phyloP scores from a whole-genome alignment of 2,329 filamentous ascomycete genomes.

The Coniochaeta sp. region DNA sequence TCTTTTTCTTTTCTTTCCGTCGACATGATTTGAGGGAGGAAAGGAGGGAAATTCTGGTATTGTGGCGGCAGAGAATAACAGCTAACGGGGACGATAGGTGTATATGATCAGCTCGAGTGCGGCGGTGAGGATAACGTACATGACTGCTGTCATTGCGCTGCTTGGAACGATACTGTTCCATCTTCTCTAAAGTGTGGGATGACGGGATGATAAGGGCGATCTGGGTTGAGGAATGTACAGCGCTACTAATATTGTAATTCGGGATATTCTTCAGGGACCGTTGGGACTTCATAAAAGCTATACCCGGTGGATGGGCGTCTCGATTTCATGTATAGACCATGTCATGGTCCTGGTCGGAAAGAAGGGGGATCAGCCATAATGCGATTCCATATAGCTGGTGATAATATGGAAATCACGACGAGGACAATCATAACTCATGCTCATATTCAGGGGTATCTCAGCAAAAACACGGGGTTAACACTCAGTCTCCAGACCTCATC shows the following conservation, averaged over 20 bases:
- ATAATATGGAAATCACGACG: background rate
- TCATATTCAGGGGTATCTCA: background rate
- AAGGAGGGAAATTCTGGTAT: background rate
- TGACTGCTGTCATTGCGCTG: background rate
- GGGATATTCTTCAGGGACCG: background rate
- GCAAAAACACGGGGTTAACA: background rate
- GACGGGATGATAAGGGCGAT: no score
- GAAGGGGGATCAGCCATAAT: background rate
- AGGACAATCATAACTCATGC: background rate
- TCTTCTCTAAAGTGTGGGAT: background rate
- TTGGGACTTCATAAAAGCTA: background rate
- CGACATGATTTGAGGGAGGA: background rate
- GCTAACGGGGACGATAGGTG: no score
- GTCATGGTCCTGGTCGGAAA: background rate
- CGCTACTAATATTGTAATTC: background rate
- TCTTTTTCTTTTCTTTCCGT: no score
- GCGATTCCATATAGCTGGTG: background rate
- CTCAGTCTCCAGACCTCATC: background rate
- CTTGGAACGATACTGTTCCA: background rate
- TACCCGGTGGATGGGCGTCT: background rate
- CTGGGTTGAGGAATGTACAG: background rate
- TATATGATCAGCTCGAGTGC: background rate
- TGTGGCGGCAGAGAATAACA: no score
- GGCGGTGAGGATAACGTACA: background rate
- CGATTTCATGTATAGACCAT: background rate